Conservation (phyloP, 176 grass and related monocot species). For the Oryza rufipogon region DNA sequence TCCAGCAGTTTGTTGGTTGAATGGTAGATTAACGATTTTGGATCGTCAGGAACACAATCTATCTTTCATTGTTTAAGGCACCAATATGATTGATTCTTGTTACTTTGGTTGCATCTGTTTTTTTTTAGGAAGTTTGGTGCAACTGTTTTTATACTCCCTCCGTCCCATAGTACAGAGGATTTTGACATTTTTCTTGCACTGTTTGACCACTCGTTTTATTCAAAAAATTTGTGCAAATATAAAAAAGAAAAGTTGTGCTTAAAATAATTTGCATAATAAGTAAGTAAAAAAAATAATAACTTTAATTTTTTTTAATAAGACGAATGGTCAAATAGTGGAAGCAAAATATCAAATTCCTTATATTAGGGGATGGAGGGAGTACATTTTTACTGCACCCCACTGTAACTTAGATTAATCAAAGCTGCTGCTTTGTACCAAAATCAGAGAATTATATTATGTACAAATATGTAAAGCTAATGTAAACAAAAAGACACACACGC, state of each 20-base stretch:
- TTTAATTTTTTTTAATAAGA: no score
- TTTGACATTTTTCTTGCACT: no score
- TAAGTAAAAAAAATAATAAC: no score
- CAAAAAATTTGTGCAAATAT: no score
- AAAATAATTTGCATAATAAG: no score
- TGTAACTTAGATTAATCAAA: not conserved
- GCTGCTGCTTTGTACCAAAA: not conserved
- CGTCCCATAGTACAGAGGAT: no score
- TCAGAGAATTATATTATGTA: not conserved
- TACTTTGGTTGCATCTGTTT: not conserved
- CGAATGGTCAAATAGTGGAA: no score
- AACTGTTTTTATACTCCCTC: not conserved
- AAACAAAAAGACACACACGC: constrained; percentile 42
- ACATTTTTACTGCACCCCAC: not conserved
- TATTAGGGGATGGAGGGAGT: no score
- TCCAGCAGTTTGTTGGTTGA: not conserved
- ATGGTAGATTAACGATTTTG: not conserved
- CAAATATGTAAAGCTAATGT: not conserved
- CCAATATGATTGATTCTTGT: not conserved
- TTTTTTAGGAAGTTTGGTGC: not conserved
- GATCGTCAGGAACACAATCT: not conserved
- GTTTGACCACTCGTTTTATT: no score
- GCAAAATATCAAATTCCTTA: no score
- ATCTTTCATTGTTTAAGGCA: not conserved
- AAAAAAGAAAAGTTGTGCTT: no score